Evolutionary conservation across 176 grass and related monocot species (phyloP).

Genomic region (Zea luxurians): DNA sequence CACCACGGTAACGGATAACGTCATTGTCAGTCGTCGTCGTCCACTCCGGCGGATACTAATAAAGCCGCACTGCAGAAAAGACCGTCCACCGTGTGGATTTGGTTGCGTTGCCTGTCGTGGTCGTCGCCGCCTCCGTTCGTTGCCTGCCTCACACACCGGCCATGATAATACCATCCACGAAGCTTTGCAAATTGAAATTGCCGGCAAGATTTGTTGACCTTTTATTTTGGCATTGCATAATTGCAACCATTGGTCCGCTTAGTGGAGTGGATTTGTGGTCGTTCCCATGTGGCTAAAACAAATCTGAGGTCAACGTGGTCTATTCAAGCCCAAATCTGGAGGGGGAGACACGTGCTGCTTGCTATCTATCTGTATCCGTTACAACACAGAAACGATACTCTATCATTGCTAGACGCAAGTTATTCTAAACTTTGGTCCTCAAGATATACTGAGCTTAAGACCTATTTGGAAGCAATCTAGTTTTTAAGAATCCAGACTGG

Average conservation of each 20-base stretch:
- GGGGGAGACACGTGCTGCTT: too few species aligned
- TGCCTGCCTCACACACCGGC: background rate
- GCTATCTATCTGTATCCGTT: too few species aligned
- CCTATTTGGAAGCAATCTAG: too few species aligned
- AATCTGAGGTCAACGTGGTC: background rate
- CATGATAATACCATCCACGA: background rate
- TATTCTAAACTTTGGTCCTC: too few species aligned
- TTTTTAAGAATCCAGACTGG: too few species aligned
- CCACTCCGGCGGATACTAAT: background rate
- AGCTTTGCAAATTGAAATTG: slow-evolving; percentile 22
- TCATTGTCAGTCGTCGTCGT: background rate
- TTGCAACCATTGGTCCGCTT: background rate
- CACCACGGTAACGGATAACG: background rate
- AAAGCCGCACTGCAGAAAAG: background rate
- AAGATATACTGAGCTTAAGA: too few species aligned
- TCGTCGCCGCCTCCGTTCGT: slow-evolving; percentile 1
- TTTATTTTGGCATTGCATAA: background rate
- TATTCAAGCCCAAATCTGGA: background rate
- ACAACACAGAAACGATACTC: too few species aligned
- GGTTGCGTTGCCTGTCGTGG: slow-evolving; percentile 3
- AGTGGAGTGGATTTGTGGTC: slow-evolving; percentile 9
- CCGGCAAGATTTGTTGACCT: slow-evolving; percentile 4
- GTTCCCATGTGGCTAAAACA: background rate
- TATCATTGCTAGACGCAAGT: too few species aligned
- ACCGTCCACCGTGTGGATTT: background rate